Base-by-base conservation (phyloP, 2,329 filamentous ascomycete species). In the Colletotrichum costaricense region DNA sequence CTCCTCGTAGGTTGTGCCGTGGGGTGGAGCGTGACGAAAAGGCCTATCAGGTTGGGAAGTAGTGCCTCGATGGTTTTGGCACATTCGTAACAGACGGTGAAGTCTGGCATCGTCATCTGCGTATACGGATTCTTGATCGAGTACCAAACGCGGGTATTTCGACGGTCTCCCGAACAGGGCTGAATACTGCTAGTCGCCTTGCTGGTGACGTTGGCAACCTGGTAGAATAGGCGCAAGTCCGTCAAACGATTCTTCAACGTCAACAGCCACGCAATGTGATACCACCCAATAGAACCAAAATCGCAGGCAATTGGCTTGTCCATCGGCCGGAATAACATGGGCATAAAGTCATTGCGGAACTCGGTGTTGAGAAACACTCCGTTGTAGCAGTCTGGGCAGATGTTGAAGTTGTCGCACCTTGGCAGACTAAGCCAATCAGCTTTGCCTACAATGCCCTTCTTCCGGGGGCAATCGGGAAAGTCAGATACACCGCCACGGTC, bases 351-450 rank as follows among this genome's bases (percentile, higher is more conserved):
- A 19, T 89, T 86, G 2, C 90, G 87, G 79, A 94, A 97, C 24
- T 89, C 86, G 0, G 94, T 93, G 28, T 89, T 86, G 16, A 87
- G 88, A 76, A 96, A 95, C 9, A 95, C 89, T 6, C 88, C 87
- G 3, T 88, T 86, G 80, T 94, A 95, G 83, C 96, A 98, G 14
- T 89, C 90, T 0, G 94, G 94, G 77, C 96, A 98, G 58, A 98
- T 93, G 75, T 94, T 91, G 77, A 98, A 93, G 73, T 90, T 89
- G 14, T 91, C 88, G 74, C 92, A 89, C 16, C 91, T 90, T 4
- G 90, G 90, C 5, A 98, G 86, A 0, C 93, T 95, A 74, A 95
- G 91, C 94, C 95, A 98, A 78, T 97, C 94, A 74, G 92, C 86
- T 74, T 92, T 88, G 2, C 92, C 91, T 11, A 88, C 84, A 14